A percentile compares a stretch with the other conserved stretches of the same genome.
phyloP scores from a whole-genome alignment of 2,329 filamentous ascomycete genomes.

The Furcasterigmium sp. region DNA sequence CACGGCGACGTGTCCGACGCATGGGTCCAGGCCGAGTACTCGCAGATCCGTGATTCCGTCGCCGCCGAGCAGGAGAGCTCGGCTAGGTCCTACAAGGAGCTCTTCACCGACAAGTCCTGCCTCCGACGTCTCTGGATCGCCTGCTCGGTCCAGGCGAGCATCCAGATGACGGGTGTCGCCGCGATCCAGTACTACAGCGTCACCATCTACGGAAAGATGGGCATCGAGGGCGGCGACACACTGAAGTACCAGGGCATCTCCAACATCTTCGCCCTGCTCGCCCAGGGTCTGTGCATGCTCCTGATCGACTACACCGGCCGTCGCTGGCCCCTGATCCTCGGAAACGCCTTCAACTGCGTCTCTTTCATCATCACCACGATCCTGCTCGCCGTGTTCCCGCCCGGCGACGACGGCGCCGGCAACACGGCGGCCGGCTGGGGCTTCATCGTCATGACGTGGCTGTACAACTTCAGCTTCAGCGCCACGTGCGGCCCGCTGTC shows the following conservation, averaged over 20 bases:
- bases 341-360: slow-evolving; percentile 66
- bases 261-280: slow-evolving; percentile 63
- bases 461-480: slow-evolving; percentile 75
- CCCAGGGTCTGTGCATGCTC: slow-evolving; percentile 62
- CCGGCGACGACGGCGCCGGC: slow-evolving; percentile 31
- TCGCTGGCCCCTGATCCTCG: slow-evolving; percentile 65
- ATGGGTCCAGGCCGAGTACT: slow-evolving; percentile 69
- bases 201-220: slow-evolving; percentile 62
- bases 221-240: slow-evolving; percentile 59
- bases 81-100: slow-evolving; percentile 64
- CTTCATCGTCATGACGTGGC: slow-evolving; percentile 70
- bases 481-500: slow-evolving; percentile 63
- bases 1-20: slow-evolving; percentile 60
- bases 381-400: slow-evolving; percentile 52
- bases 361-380: slow-evolving; percentile 66
- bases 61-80: slow-evolving; percentile 61
- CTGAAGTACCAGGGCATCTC: slow-evolving; percentile 74
- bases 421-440: slow-evolving; percentile 54
- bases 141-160: slow-evolving; percentile 61
- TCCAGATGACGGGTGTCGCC: slow-evolving; percentile 72
- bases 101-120: slow-evolving; percentile 56
- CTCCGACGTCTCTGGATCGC: slow-evolving; percentile 70
- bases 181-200: slow-evolving; percentile 74
- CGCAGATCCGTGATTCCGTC: slow-evolving; percentile 64
- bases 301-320: slow-evolving; percentile 67